Base-by-base conservation (phyloP, 495 filamentous ascomycete genomes). In the Aspergillus leporis region DNA sequence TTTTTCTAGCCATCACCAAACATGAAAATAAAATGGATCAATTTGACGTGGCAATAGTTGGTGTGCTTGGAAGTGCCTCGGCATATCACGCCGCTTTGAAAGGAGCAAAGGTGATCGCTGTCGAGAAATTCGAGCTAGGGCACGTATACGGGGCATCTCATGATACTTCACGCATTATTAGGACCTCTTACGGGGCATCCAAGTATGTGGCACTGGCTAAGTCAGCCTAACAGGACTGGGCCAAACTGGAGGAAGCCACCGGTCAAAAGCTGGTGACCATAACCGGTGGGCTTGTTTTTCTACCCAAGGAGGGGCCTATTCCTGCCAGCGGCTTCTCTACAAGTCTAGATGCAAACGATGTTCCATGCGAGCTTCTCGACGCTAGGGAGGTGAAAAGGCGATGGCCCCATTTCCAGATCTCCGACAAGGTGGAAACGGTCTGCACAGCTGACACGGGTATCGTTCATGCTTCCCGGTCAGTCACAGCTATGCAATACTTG, bases 331-430 rank as follows among this genome's bases (percentile, higher is more conserved):
- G 59, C 14, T 69, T 67, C 45, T 63, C 60, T 1, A 56, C 45
- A 21, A 63, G 56, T 21, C 53, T 70, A 0, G 58, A 56, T 10
- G 47, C 45, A 1, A 64, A 58, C 22, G 61, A 63, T 18, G 61
- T 70, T 0, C 66, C 66, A 0, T 63, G 69, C 45, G 68, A 70
- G 43, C 54, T 64, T 36, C 66, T 70, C 12, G 58, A 61, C 46
- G 52, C 59, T 10, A 55, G 57, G 25, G 61, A 70, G 41, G 68
- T 70, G 16, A 65, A 67, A 28, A 61, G 53, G 21, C 57, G 66
- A 19, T 70, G 68, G 68, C 66, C 68, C 19, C 68, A 70, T 18
- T 70, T 70, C 34, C 31, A 63, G 19, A 58, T 70, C 18, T 51
- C 68, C 5, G 68, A 70, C 21, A 51, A 45, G 2, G 66, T 71